These are phyloP conservation scores for Fusarium sororula DNA, from an alignment of 2,329 filamentous ascomycete species.

Conservation along the genomic window DNA sequence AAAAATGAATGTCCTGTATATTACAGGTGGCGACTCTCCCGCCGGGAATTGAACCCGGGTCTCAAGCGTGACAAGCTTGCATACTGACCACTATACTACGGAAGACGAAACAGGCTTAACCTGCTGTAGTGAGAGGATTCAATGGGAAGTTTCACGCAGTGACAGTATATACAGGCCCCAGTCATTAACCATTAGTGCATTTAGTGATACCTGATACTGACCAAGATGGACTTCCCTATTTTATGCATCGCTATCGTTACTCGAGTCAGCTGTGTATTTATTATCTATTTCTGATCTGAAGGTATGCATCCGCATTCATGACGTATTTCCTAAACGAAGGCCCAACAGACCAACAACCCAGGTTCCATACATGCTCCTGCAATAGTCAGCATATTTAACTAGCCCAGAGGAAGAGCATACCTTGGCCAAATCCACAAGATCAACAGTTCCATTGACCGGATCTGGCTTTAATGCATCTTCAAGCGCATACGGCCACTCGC, in stretches of 20 bases:
- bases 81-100: conserved; percentile 23
- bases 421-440: conserved; percentile 15
- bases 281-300: neutral
- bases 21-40: conserved; percentile 16
- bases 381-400: neutral
- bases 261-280: rapidly evolving
- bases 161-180: rapidly evolving
- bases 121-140: conserved; percentile 11
- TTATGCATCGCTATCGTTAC: rapidly evolving
- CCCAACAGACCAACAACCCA: conserved; percentile 15
- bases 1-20: neutral
- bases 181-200: rapidly evolving
- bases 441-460: neutral
- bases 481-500: conserved; percentile 11
- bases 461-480: neutral
- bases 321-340: conserved; percentile 1
- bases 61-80: conserved; percentile 21
- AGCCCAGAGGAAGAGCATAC: rapidly evolving
- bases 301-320: neutral
- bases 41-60: conserved; percentile 22
- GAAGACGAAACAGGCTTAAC: neutral
- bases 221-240: rapidly evolving
- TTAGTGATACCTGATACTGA: rapidly evolving
- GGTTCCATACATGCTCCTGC: conserved; percentile 14
- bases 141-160: rapidly evolving